Evolutionary conservation across 768 basidiomycete species (phyloP), one percentile per base, ranked within the genome.

Genomic region (Leccinum longicurvipes): DNA sequence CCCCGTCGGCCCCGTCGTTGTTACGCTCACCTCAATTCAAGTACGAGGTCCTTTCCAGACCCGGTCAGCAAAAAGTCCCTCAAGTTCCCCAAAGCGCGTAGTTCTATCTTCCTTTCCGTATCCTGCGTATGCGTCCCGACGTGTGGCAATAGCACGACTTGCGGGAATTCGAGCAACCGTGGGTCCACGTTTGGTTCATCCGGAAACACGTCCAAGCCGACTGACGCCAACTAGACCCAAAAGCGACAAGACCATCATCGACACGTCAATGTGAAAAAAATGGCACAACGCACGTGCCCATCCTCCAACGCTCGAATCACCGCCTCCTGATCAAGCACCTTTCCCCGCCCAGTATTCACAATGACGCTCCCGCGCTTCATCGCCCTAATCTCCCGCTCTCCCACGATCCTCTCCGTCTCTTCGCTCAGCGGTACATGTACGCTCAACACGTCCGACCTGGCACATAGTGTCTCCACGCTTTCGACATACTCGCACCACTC

Each of bases 61-160:
- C 23, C 42, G 12, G 42, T 44, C 21, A 44, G 11, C 21, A 44
- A n/a, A 69, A 80, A 92, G 61, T 91, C 87, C 57, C 74, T 78
- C 55, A 94, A 67, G 64, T 93, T 93, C 11, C 78, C 80, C 63
- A 93, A 74, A 9, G 91, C 88, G 15, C 89, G 81, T 27, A 91
- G 76, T 73, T 93, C 91, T 91, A 93, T 93, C 68, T 81, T 80
- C 55, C 78, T 78, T 67, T 91, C 87, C 12, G 87, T 80, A 63
- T 94, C 91, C 59, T 83, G 81, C 50, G 83, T 92, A 69, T 88
- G 84, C 0, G 91, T 93, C 11, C 94, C 93, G 83, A 95, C 85
- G 72, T 96, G 94, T 2, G 94, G 94, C 19, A 97, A 78, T 6
- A 98, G 75, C 39, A 85, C 87, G 59, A 91, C 85, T 59, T 93